phyloP scores from a whole-genome alignment of 495 filamentous ascomycete species.

The Penicillium herquei region DNA sequence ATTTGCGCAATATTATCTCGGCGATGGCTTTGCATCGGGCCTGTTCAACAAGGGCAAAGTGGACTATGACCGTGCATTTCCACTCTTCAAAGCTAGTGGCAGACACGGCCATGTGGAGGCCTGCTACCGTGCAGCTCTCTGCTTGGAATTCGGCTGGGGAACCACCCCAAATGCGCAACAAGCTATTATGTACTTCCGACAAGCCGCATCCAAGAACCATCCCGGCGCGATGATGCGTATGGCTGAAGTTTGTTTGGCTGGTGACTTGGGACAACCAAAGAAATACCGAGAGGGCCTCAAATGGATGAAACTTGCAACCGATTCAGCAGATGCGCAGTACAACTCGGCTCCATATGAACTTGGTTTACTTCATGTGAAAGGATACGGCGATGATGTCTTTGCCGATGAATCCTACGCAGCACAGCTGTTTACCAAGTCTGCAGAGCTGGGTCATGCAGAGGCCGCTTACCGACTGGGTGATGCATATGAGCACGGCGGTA shows the following conservation, averaged over 20 bases:
- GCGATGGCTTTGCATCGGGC: slow-evolving; percentile 89
- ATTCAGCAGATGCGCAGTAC: slow-evolving; percentile 86
- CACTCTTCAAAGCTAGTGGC: slow-evolving; percentile 86
- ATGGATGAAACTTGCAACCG: slow-evolving; percentile 92
- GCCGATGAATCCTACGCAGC: slow-evolving; percentile 85
- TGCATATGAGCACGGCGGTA: slow-evolving; percentile 93
- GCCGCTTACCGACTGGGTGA: slow-evolving; percentile 88
- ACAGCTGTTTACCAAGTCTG: slow-evolving; percentile 90
- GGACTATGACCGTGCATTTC: slow-evolving; percentile 87
- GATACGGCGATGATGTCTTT: slow-evolving; percentile 91
- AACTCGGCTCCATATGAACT: slow-evolving; percentile 91
- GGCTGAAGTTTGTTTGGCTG: slow-evolving; percentile 82
- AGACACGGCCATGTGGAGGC: slow-evolving; percentile 98
- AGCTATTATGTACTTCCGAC: slow-evolving; percentile 89
- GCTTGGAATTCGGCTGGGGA: slow-evolving; percentile 98
- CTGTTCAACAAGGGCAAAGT: slow-evolving; percentile 90
- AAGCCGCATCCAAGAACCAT: slow-evolving; percentile 87
- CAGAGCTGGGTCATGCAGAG: slow-evolving; percentile 84
- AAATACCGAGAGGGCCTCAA: slow-evolving; percentile 91
- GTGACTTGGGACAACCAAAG: slow-evolving; percentile 80
- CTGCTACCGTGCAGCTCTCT: slow-evolving; percentile 87
- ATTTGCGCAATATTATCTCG: slow-evolving; percentile 97
- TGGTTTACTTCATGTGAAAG: slow-evolving; percentile 79
- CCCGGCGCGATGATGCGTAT: slow-evolving; percentile 92
- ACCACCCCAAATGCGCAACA: slow-evolving; percentile 82